Percentiles rank a stretch among this genome's conserved stretches.
Conservation (phyloP, 768 basidiomycete genomes). For the Terana coerulea region DNA sequence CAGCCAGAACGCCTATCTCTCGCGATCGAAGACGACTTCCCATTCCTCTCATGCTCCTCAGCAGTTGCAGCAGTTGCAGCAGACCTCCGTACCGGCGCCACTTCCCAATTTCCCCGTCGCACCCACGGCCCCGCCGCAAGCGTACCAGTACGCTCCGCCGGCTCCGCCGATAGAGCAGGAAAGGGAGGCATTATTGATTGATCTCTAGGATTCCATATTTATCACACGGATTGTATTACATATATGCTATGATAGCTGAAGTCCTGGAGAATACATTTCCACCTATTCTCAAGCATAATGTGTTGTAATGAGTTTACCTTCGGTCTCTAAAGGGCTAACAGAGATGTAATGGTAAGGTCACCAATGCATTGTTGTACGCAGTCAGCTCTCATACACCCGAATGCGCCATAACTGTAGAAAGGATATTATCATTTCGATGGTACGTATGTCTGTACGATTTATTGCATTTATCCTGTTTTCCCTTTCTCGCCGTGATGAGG, state of each 20-base stretch:
- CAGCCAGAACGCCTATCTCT: conserved; percentile 17
- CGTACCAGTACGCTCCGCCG: conserved; percentile 46
- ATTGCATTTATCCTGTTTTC: no score
- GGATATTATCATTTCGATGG: no score
- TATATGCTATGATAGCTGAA: background rate
- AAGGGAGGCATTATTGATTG: conserved; percentile 54
- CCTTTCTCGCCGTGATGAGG: no score
- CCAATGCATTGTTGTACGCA: no score
- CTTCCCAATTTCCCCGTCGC: conserved; percentile 64
- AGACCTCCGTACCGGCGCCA: conserved; percentile 19
- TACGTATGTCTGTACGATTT: no score
- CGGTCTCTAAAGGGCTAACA: no score
- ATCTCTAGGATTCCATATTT: conserved; percentile 26
- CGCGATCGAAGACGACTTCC: conserved; percentile 28
- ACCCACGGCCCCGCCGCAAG: conserved; percentile 56
- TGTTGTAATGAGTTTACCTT: no score
- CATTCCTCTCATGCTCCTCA: conserved; percentile 23
- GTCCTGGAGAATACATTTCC: background rate
- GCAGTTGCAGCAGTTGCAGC: conserved; percentile 27
- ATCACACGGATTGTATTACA: background rate
- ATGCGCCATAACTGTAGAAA: no score
- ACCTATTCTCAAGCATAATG: background rate
- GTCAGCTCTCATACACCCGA: no score
- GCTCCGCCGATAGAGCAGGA: conserved; percentile 52
- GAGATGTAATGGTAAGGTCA: no score